Base-by-base conservation (phyloP, 1,284 basidiomycete species). In the Flammula alnicola region DNA sequence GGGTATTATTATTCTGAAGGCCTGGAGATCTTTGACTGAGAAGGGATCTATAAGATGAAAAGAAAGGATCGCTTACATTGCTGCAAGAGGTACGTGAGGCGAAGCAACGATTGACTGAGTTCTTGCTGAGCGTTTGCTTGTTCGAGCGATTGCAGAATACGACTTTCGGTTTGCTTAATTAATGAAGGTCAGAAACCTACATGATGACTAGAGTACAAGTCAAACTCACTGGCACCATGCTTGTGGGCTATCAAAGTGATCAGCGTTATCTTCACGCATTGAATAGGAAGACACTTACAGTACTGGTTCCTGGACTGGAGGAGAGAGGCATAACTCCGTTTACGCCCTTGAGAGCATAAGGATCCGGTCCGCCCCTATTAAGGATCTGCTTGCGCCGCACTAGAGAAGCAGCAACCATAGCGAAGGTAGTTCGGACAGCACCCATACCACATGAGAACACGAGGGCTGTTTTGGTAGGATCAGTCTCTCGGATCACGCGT, bases 401-500 rank as follows among this genome's bases (percentile, higher is more conserved):
- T 19, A 99, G 79, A 54, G 91, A 85, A 1, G 96, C 95, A 2
- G 95, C 93, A 11, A 91, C 85, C 97, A 99, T 99, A 4, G 93
- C 96, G 66, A 98, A 98, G 0, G 96, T 98, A 2, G 96, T 97
- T 32, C 97, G 84, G 0, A 97, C 95, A 2, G 94, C 93, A 35
- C 97, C 97, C 82, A 97, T 95, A 32, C 97, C 96, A 67, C 97
- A 98, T 49, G 93, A 96, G 69, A 99, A 98, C 2, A 99, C 92
- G 12, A 99, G 76, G 0, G 90, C 87, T 0, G 93, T 94, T 16
- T 77, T 79, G 6, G 85, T 72, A 0, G 96, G 95, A 58, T 97
- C 92, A 0, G 90, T 84, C 31, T 83, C 73, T 60, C 86, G 84
- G 62, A 99, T 88, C 39, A 95, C 85, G 10, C 82, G 80, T 14